Evolutionary conservation across 352 stramenopile species (phyloP), one percentile per base, ranked within the genome.

Genomic region (Phytophthora rubi): DNA sequence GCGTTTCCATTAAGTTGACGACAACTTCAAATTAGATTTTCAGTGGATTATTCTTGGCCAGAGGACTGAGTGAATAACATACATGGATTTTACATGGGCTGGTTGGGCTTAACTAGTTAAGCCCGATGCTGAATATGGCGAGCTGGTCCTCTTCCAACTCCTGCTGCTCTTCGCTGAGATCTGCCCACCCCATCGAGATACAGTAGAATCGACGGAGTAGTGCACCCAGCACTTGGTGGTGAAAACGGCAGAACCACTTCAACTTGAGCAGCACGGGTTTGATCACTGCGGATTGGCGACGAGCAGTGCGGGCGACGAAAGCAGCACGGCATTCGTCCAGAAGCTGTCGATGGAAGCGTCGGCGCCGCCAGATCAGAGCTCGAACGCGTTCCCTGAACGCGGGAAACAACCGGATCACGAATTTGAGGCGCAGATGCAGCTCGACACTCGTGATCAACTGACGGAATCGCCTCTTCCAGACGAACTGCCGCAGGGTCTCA

Each of bases 381-480:
- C 67, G 67, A 13, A 74, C 39, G 16, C 54, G 52, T 42, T 65
- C 67, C 54, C 49, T 73, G 45, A 62, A 49, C 15, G 15, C 37
- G 5, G 67, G 61, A 33, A 54, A 58, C 48, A 45, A 51, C 10
- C 60, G 61, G 15, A 57, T 4, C 21, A 51, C 32, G n/a, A 62
- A 70, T 42, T 69, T 57, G 30, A 54, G 30, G 0, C 67, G 61
- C 33, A 74, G n/a, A n/a, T 59, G 10, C 30, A 61, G 26, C 28
- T 62, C 60, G 21, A 39, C 47, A 13, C 5, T 37, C 28, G 10
- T 28, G 39, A 75, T 51, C 6, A 57, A 21, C 23, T 49, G 12
- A 7, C 42, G 30, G 48, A 72, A 75, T 51, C 66, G 59, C 15
- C 53, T 53, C 9, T 53, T 68, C 71, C 71, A 78, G 32, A 75